phyloP scores from a whole-genome alignment of 768 basidiomycete species.

The Sporobolomyces pararoseus region DNA sequence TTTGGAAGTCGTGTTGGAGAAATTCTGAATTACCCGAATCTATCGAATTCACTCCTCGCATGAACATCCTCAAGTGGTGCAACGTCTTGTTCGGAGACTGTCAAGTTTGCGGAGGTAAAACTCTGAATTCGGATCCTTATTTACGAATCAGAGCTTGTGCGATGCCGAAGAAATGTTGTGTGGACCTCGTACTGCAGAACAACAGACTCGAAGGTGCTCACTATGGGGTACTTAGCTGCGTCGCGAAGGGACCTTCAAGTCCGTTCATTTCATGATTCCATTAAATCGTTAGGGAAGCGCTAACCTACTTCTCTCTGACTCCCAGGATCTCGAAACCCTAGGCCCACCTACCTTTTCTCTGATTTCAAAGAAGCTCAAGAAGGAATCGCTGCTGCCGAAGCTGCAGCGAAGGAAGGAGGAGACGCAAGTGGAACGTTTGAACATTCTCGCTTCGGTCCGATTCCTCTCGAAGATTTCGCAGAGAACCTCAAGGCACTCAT shows the following conservation, averaged over 20 bases:
- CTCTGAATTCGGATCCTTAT: neutral
- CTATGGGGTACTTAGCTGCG: too few species aligned
- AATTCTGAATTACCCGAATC: neutral
- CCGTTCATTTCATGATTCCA: neutral
- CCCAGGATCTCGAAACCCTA: neutral
- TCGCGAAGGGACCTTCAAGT: too few species aligned
- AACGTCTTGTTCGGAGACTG: constrained; percentile 14
- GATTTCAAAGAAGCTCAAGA: neutral
- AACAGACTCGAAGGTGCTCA: neutral
- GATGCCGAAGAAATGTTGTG: neutral
- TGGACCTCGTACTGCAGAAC: neutral
- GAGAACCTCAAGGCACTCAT: neutral
- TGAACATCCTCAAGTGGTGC: neutral
- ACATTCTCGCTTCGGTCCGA: neutral
- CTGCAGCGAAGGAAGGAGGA: neutral
- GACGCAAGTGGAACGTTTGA: neutral
- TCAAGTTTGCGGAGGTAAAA: neutral
- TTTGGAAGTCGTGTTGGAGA: neutral
- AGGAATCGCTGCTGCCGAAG: neutral
- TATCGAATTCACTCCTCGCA: neutral
- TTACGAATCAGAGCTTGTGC: neutral
- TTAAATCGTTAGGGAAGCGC: neutral
- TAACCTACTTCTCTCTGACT: neutral
- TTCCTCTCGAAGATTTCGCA: neutral
- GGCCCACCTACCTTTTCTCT: neutral